Evolutionary conservation across 2,329 filamentous ascomycete species (phyloP), one percentile per base, ranked within the genome.

Genomic region (Scopulariopsis brevicaulis): DNA sequence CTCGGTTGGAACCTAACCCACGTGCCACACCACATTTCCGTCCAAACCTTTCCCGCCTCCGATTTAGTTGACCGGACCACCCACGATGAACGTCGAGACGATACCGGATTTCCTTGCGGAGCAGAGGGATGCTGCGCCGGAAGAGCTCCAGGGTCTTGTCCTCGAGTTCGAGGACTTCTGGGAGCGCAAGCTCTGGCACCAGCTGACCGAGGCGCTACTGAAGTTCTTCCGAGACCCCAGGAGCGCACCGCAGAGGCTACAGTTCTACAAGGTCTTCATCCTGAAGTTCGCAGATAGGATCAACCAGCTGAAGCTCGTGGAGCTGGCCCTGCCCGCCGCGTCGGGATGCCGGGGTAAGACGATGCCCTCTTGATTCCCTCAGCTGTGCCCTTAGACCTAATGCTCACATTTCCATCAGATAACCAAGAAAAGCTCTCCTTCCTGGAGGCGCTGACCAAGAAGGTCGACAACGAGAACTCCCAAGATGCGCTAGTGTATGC

Each of bases 151-250:
- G 75, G 82, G 87, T 67, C 84, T 89, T 68, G 89, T 96, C 72
- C 82, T 99, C 66, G 84, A 87, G 67, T 96, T 99, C 64, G 94
- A 99, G 78, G 91, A 96, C 71, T 89, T 85, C 69, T 99, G 94
- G 94, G 94, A 99, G 79, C 86, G 93, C 67, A 96, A 96, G 77
- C 82, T 99, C 75, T 99, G 94, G 94, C 94, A 99, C 77, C 92
- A 99, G 76, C 87, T 99, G 64, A 99, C 94, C 40, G 88, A 96
- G 69, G 80, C 86, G 57, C 82, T 99, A 59, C 79, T 96, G 65
- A 82, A 89, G 64, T 96, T 93, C 81, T 99, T 96, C 77, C 85
- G 86, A 67, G 77, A 89, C 65, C 81, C 88, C 52, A 83, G 86
- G 69, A 97, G 92, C 73, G 87, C 85, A 59, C 79, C 84, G 59